Evolutionary conservation across 129 eudicot genomes (phyloP).

Genomic region (Pseudognaphalium luteoalbum): DNA sequence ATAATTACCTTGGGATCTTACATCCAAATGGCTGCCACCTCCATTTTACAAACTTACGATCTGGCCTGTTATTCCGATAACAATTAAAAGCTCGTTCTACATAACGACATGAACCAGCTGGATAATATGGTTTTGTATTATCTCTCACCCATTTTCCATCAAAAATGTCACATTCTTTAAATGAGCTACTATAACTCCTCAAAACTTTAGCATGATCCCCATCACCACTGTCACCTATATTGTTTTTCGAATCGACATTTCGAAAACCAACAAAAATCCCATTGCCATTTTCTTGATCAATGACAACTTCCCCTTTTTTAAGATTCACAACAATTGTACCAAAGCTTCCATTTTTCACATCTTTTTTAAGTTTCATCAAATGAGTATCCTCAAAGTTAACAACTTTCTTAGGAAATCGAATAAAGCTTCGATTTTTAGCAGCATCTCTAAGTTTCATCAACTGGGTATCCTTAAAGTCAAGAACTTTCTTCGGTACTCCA

Average conservation of each 20-base stretch:
- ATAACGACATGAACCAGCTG: slow-evolving; percentile 75
- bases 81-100: slow-evolving; percentile 80
- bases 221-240: too few relatives aligned
- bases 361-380: slow-evolving; percentile 39
- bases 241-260: background rate
- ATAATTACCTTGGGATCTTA: slow-evolving; percentile 73
- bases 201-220: slow-evolving; percentile 15
- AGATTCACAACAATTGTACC: slow-evolving; percentile 29
- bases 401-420: slow-evolving; percentile 17
- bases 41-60: slow-evolving; percentile 67
- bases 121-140: slow-evolving; percentile 76
- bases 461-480: slow-evolving; percentile 29
- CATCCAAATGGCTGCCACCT: slow-evolving; percentile 94
- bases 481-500: slow-evolving; percentile 8
- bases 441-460: background rate
- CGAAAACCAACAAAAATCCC: slow-evolving; percentile 20
- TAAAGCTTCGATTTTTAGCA: slow-evolving; percentile 28
- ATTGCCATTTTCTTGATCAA: slow-evolving; percentile 22
- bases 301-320: slow-evolving; percentile 22
- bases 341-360: slow-evolving; percentile 29
- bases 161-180: slow-evolving; percentile 59
- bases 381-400: slow-evolving; percentile 41
- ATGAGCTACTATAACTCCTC: slow-evolving; percentile 17
- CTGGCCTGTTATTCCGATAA: slow-evolving; percentile 71
- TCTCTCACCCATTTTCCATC: slow-evolving; percentile 93